Conservation (phyloP, 2,329 filamentous ascomycete genomes). For the Diaporthe citri region DNA sequence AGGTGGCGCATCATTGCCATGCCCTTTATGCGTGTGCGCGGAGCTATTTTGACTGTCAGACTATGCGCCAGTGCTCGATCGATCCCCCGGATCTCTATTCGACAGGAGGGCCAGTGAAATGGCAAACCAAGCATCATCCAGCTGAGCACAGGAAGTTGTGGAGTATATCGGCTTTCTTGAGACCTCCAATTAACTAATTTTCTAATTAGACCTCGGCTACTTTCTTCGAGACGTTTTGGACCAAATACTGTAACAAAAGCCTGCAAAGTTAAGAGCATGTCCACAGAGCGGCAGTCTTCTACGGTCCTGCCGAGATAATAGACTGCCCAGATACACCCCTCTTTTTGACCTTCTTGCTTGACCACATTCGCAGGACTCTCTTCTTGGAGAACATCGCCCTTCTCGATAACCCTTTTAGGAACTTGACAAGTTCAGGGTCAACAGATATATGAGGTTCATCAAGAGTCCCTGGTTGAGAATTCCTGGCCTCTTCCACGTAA, state of each 20-base stretch:
- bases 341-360: not conserved
- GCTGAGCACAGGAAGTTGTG: no score
- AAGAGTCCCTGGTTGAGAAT: not conserved
- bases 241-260: not conserved
- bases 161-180: no score
- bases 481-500: slow-evolving; percentile 10
- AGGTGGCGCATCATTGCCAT: not conserved
- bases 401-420: not conserved
- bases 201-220: not conserved
- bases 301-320: not conserved
- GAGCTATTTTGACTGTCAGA: not conserved
- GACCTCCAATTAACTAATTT: not conserved
- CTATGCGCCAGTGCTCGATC: not conserved
- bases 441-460: slow-evolving; percentile 10
- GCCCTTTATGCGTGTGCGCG: not conserved
- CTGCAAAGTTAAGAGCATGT: not conserved
- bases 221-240: no score
- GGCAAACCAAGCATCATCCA: not conserved
- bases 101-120: not conserved
- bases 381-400: not conserved
- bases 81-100: not conserved
- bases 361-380: not conserved
- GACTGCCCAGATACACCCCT: not conserved
- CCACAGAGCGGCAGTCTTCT: not conserved
- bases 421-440: slow-evolving; percentile 11